Percentiles rank a stretch among this genome's conserved stretches.
Conservation (phyloP, 805 yeast species). For the Dipodascopsis uninucleata region DNA sequence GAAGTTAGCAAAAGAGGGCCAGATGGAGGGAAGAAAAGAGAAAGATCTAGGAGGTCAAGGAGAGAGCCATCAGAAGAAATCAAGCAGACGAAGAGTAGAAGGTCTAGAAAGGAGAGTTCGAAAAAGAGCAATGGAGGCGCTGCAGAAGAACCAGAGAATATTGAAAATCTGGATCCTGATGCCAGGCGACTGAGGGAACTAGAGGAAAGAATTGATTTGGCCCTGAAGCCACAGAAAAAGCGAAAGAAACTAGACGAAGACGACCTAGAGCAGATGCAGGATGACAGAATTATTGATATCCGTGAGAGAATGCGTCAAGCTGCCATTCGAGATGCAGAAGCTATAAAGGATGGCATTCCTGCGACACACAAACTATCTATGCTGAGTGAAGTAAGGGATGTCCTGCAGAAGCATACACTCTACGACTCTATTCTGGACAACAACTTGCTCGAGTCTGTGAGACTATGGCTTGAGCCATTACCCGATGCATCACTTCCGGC, state of each 20-base stretch:
- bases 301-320: slow-evolving; percentile 84
- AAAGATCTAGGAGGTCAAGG: slow-evolving; percentile 23
- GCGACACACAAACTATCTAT: slow-evolving; percentile 75
- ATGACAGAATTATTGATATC: slow-evolving; percentile 75
- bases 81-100: slow-evolving; percentile 1
- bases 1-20: slow-evolving; percentile 21
- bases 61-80: slow-evolving; percentile 4
- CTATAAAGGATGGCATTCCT: slow-evolving; percentile 57
- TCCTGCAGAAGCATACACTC: slow-evolving; percentile 73
- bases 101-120: slow-evolving; percentile 9
- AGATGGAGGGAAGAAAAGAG: slow-evolving; percentile 7
- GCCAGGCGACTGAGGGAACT: slow-evolving; percentile 63
- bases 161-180: slow-evolving; percentile 27
- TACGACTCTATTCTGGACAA: slow-evolving; percentile 93
- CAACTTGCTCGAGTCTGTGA: slow-evolving; percentile 84
- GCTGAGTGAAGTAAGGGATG: slow-evolving; percentile 71
- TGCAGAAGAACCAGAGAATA: slow-evolving; percentile 10
- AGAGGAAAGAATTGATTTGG: slow-evolving; percentile 76
- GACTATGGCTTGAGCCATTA: slow-evolving; percentile 96
- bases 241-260: slow-evolving; percentile 78
- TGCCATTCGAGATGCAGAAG: slow-evolving; percentile 51
- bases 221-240: slow-evolving; percentile 56
- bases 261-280: slow-evolving; percentile 92
- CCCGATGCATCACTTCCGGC: slow-evolving; percentile 99
- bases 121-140: slow-evolving; percentile 16